Evolutionary conservation across 1,139 yeast genomes (phyloP).

Genomic region (Wickerhamomyces sp.): DNA sequence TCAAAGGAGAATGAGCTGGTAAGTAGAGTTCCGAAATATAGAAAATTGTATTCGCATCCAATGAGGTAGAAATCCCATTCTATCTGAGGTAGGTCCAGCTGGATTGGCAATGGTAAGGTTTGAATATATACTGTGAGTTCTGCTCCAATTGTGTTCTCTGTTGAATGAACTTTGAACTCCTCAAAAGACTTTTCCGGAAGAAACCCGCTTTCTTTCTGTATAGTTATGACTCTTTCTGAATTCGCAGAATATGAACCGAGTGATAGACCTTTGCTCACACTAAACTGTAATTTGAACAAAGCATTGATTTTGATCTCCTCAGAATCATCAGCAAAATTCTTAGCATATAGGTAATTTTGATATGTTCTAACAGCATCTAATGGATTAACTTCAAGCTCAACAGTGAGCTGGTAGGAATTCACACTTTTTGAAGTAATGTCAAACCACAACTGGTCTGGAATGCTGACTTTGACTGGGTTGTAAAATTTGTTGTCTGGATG

Average conservation of each 20-base stretch:
- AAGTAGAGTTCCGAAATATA: constrained; percentile 4
- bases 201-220: background rate
- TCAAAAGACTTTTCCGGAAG: background rate
- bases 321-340: constrained; percentile 1
- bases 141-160: constrained; percentile 1
- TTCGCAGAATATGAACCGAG: constrained; percentile 2
- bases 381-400: constrained; percentile 8
- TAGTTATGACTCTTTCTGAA: background rate
- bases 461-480: constrained; percentile 5
- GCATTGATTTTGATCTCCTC: constrained; percentile 1
- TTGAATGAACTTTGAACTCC: background rate
- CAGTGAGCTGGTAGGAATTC: constrained; percentile 3
- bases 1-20: constrained; percentile 2
- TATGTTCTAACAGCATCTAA: constrained; percentile 5
- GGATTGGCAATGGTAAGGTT: background rate
- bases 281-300: constrained; percentile 4
- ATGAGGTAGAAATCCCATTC: constrained; percentile 17
- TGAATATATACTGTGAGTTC: background rate
- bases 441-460: constrained; percentile 2
- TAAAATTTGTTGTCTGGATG: constrained; percentile 2
- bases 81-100: constrained; percentile 4
- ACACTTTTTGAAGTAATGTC: constrained; percentile 10
- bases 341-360: constrained; percentile 4
- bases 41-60: constrained; percentile 10
- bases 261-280: constrained; percentile 1